Evolutionary conservation across 352 stramenopile genomes (phyloP), one percentile per base, ranked within the genome.

Genomic region (Discostella stelligera): DNA sequence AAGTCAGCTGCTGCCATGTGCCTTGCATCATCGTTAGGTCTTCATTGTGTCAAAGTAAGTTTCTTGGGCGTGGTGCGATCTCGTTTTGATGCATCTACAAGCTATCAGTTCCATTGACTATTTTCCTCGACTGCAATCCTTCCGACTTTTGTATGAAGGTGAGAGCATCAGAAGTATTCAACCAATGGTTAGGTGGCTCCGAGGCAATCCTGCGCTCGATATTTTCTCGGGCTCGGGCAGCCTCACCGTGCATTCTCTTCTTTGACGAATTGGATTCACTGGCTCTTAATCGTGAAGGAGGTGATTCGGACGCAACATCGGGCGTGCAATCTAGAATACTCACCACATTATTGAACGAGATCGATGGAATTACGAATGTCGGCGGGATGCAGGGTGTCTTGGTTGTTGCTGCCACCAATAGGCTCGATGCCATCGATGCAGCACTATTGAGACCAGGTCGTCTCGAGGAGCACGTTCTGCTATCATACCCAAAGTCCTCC

Each of bases 181-280:
- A 90, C 54, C 87, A 91, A 54, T 93, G 85, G 84, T 67, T 93
- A 8, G 85, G 88, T 53, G 88, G 85, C 20, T 93, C 88, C 2
- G 85, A 93, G 59, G 84, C 84, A 61, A 66, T 76, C 6, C 55
- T 93, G n/a, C 78, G 87, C 23, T 90, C 87, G 14, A 77, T 93
- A 18, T 93, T 93, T 81, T 68, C 76, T 23, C 65, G 84, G 71
- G 88, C 88, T 11, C 71, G 88, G 66, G 54, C 81, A 63, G 85
- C 84, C 30, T 78, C 83, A 18, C 97, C 94, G 30, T 98, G 94
- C 87, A 97, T 99, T 73, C 83, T 99, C 7, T 99, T 99, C 88
- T 99, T 99, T 78, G 98, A 99, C 90, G 97, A 99, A 84, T 88
- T 99, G 50, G 98, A 99, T 87, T 98, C 97, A 66, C 97, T 99